A percentile compares a stretch with the other conserved stretches of the same genome.
phyloP scores from a whole-genome alignment of 805 yeast genomes.

The Metschnikowia borealis region DNA sequence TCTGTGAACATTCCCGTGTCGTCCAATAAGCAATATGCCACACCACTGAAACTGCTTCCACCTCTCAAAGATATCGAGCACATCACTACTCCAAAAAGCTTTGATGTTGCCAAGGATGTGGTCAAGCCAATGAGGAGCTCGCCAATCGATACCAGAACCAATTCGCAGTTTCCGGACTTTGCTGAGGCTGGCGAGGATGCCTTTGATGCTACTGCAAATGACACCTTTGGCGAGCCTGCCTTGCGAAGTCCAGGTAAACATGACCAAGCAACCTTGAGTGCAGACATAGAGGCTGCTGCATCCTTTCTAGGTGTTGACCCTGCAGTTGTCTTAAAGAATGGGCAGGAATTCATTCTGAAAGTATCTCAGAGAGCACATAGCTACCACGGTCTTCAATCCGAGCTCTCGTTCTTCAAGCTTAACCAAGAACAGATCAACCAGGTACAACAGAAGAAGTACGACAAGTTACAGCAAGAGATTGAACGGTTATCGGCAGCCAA shows the following conservation, averaged over 20 bases:
- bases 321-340: constrained; percentile 10
- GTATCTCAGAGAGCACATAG: constrained; percentile 26
- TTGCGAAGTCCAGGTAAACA: constrained; percentile 3
- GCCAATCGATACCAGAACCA: constrained; percentile 18
- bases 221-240: constrained; percentile 13
- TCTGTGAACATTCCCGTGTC: constrained; percentile 8
- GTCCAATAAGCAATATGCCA: constrained; percentile 22
- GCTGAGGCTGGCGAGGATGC: constrained; percentile 16
- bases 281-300: constrained; percentile 20
- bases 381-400: constrained; percentile 27
- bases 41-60: constrained; percentile 41
- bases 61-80: constrained; percentile 41
- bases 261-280: constrained; percentile 8
- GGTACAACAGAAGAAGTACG: constrained; percentile 23
- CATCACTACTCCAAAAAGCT: constrained; percentile 39
- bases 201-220: constrained; percentile 15
- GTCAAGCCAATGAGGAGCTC: constrained; percentile 18
- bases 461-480: constrained; percentile 19
- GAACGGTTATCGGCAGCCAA: constrained; percentile 22
- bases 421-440: constrained; percentile 33
- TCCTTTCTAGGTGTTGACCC: constrained; percentile 28
- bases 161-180: constrained; percentile 10
- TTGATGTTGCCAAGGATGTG: constrained; percentile 37
- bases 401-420: constrained; percentile 29
- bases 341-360: constrained; percentile 16